phyloP scores from a whole-genome alignment of 805 yeast genomes.

The Candida nitratophila region DNA sequence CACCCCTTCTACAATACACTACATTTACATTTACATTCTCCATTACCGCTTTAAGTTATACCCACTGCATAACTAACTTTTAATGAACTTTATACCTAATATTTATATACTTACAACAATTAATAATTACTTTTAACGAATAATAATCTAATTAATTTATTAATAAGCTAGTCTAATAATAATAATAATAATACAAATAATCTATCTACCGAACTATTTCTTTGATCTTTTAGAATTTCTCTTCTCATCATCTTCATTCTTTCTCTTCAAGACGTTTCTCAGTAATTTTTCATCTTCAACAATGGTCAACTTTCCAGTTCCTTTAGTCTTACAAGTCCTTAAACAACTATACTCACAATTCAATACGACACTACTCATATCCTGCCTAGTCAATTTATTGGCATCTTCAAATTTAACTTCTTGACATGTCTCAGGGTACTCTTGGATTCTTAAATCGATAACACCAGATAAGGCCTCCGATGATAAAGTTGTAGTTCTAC shows the following conservation, averaged over 20 bases:
- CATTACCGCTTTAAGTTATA: too few relatives aligned
- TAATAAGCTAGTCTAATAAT: too few relatives aligned
- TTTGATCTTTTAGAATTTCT: conserved; percentile 19
- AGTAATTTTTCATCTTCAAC: conserved; percentile 56
- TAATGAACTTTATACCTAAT: too few relatives aligned
- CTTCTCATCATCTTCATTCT: conserved; percentile 21
- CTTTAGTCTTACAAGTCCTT: conserved; percentile 25
- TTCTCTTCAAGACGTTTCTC: conserved; percentile 52
- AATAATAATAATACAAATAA: background rate
- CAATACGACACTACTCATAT: conserved; percentile 50
- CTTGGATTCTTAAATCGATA: conserved; percentile 28
- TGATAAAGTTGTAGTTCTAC: conserved; percentile 35
- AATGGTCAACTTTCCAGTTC: conserved; percentile 27
- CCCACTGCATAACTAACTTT: too few relatives aligned
- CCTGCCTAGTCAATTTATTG: conserved; percentile 15
- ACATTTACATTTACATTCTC: too few relatives aligned
- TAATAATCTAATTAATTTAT: too few relatives aligned
- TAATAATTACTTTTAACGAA: too few relatives aligned
- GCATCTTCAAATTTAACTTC: conserved; percentile 13
- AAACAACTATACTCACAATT: conserved; percentile 50
- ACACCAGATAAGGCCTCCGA: conserved; percentile 25
- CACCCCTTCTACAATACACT: too few relatives aligned
- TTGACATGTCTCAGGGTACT: conserved; percentile 36
- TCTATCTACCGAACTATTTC: conserved; percentile 9
- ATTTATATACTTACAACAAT: too few relatives aligned